Conservation (phyloP, 2,329 filamentous ascomycete genomes). For the Alternaria sp. region DNA sequence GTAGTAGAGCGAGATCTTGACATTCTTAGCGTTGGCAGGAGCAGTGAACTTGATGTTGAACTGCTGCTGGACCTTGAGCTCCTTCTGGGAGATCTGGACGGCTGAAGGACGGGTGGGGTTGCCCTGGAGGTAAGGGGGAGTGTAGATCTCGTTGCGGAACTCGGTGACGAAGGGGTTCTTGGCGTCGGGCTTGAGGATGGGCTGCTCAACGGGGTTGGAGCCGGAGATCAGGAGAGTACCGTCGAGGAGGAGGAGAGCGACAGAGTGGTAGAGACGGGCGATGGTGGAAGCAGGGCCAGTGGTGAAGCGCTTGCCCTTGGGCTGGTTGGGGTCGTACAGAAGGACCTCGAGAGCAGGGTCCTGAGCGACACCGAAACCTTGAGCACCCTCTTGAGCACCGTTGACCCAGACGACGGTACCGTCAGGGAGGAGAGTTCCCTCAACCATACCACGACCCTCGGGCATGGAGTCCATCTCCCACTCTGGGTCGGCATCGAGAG, state of each 20-base stretch:
- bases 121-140: constrained; percentile 65
- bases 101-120: constrained; percentile 59
- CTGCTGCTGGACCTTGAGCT: constrained; percentile 51
- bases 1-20: constrained; percentile 62
- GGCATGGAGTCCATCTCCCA: constrained; percentile 68
- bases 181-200: constrained; percentile 54
- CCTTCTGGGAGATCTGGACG: constrained; percentile 54
- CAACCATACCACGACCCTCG: constrained; percentile 65
- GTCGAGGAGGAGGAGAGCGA: constrained; percentile 64
- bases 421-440: constrained; percentile 65
- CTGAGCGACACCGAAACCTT: constrained; percentile 65
- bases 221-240: constrained; percentile 66
- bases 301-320: constrained; percentile 59
- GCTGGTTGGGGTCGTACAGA: constrained; percentile 62
- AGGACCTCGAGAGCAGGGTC: constrained; percentile 63
- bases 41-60: constrained; percentile 59
- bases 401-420: constrained; percentile 69
- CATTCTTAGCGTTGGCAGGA: constrained; percentile 50
- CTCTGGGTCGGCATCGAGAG: constrained; percentile 54
- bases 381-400: constrained; percentile 63
- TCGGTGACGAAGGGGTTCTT: constrained; percentile 63
- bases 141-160: constrained; percentile 67
- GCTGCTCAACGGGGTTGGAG: constrained; percentile 66
- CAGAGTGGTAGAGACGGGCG: constrained; percentile 64
- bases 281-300: constrained; percentile 54